Evolutionary conservation across 192 early-diverging fungal species (phyloP), one percentile per base, ranked within the genome.

Genomic region (Coemansia sp.): DNA sequence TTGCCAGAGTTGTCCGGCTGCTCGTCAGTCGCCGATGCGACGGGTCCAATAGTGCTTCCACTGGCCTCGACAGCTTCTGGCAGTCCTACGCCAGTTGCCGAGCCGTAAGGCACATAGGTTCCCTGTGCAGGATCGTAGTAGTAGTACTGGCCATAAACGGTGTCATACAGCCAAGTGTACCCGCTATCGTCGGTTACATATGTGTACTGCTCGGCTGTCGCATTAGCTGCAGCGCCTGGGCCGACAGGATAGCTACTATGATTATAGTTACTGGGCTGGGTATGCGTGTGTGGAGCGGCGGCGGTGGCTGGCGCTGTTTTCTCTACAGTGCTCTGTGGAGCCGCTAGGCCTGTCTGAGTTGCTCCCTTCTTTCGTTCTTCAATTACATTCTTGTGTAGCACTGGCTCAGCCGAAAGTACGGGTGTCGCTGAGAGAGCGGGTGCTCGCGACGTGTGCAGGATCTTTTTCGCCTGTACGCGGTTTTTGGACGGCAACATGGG

Each of bases 81-180:
- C 8, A 23, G 3, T 55, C 53, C 53, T 21, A 43, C 66, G 52
- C 23, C 53, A 19, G 50, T 33, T 59, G 72, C 59, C 46, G 33
- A 35, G 40, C 61, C 28, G 59, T 78, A 76, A 6, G 68, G 73
- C 3, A 78, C 30, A 62, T 76, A 78, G 3, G 68, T 67, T 5
- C 64, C 67, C 35, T 73, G 76, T 10, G 40, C 39, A 10, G 42
- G 53, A 40, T 78, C 81, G 53, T 84, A 84, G 58, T 84, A 84
- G 65, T 84, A 84, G 67, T 83, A 83, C 57, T 83, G 81, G 1
- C 69, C 75, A 35, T 68, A 67, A 11, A 64, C 28, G 10, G 64
- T 70, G 58, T 77, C 70, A 55, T 77, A 78, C 39, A 78, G 69
- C 81, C 76, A 77, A 13, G 75, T 70, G 47, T 75, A 77, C 2